phyloP scores from a whole-genome alignment of 345 rosid genomes.

The Excoecaria cochinchinensis region DNA sequence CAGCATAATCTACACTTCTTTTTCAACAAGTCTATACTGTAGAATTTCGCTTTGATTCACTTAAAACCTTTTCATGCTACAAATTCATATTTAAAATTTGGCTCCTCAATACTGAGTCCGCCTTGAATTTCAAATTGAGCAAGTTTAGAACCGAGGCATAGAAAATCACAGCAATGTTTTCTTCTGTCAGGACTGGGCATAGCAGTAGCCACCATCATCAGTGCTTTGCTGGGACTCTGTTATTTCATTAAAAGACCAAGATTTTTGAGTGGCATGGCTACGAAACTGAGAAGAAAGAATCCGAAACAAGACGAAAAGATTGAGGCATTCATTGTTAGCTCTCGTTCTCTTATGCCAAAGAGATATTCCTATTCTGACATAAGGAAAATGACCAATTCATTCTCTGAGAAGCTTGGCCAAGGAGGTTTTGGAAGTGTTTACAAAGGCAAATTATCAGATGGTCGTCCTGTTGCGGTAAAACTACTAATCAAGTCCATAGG shows the following conservation, averaged over 20 bases:
- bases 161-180: neutral
- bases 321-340: conserved; percentile 11
- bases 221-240: neutral
- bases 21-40: too few species aligned
- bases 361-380: conserved; percentile 14
- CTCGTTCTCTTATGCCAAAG: conserved; percentile 3
- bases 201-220: neutral
- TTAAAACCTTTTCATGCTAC: too few species aligned
- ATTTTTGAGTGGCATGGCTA: neutral
- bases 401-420: conserved; percentile 32
- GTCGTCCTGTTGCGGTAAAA: conserved; percentile 37
- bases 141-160: too few species aligned
- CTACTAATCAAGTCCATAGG: conserved; percentile 17
- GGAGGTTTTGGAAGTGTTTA: conserved; percentile 43
- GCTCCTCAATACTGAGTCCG: too few species aligned
- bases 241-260: neutral
- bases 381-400: conserved; percentile 28
- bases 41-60: too few species aligned
- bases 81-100: too few species aligned
- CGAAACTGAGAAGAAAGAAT: neutral
- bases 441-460: conserved; percentile 36
- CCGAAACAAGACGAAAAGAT: neutral
- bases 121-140: too few species aligned
- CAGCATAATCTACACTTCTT: too few species aligned
- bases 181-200: neutral